These are phyloP conservation scores for Coprinellus aureogranulatus DNA, from an alignment of 768 basidiomycete species.

Conservation along the genomic window DNA sequence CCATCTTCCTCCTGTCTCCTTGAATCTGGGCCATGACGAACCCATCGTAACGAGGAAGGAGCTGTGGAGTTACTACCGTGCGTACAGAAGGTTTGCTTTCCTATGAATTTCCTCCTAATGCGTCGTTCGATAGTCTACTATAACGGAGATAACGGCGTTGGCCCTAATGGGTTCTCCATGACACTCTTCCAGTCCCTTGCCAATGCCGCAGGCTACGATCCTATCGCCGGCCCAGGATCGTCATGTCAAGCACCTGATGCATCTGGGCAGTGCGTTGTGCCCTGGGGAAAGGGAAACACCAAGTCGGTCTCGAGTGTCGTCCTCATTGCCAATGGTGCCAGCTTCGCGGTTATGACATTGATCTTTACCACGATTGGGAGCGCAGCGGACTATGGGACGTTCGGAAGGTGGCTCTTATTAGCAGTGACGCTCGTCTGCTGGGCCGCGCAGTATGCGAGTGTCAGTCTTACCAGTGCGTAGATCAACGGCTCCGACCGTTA, in stretches of 20 bases:
- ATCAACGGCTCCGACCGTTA: too few relatives aligned
- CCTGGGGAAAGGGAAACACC: slow-evolving; percentile 64
- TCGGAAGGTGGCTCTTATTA: slow-evolving; percentile 78
- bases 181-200: slow-evolving; percentile 75
- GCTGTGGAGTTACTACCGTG: slow-evolving; percentile 79
- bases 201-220: slow-evolving; percentile 72
- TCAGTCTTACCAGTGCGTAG: slow-evolving; percentile 64
- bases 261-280: slow-evolving; percentile 75
- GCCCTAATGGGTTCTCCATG: slow-evolving; percentile 65
- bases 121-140: slow-evolving; percentile 57
- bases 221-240: slow-evolving; percentile 64
- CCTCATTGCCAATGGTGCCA: slow-evolving; percentile 72
- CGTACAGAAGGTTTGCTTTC: slow-evolving; percentile 22
- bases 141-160: slow-evolving; percentile 79
- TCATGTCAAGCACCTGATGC: slow-evolving; percentile 56
- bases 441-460: slow-evolving; percentile 76
- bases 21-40: slow-evolving; percentile 33
- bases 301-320: slow-evolving; percentile 75
- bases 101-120: not conserved
- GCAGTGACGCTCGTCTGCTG: slow-evolving; percentile 72
- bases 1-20: too few relatives aligned
- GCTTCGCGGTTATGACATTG: slow-evolving; percentile 78
- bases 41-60: slow-evolving; percentile 71
- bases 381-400: slow-evolving; percentile 70
- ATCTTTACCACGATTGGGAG: slow-evolving; percentile 80